A percentile compares a stretch with the other conserved stretches of the same genome.
phyloP scores from a whole-genome alignment of 148 eudicot genomes.

The Pharnaceum exiguum region DNA sequence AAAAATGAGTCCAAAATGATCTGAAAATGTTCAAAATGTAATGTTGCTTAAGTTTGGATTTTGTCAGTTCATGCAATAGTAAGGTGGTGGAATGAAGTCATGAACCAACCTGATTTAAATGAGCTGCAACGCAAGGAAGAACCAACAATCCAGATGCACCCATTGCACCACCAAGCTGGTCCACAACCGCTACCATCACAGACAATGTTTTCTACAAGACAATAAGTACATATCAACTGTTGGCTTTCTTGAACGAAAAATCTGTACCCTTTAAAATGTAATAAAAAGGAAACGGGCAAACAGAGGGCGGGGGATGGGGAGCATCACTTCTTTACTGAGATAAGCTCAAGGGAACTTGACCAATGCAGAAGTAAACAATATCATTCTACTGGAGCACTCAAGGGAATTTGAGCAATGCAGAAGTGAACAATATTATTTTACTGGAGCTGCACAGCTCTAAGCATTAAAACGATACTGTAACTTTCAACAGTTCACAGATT shows the following conservation, averaged over 20 bases:
- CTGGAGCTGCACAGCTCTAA: no score
- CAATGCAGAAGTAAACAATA: no score
- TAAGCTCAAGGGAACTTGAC: no score
- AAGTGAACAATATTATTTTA: no score
- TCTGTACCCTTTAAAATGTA: no score
- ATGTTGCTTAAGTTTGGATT: background rate
- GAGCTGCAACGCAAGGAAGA: conserved; percentile 95
- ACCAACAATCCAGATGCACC: conserved; percentile 88
- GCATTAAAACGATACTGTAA: no score
- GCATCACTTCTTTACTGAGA: no score
- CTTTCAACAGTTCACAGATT: no score
- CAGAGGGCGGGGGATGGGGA: no score
- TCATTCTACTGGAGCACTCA: no score
- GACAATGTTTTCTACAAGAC: conserved; percentile 80
- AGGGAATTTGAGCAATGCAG: no score
- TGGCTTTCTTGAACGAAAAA: background rate
- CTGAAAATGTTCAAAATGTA: conserved; percentile 44
- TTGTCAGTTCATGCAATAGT: background rate
- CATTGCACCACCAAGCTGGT: conserved; percentile 78
- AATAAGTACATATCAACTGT: background rate
- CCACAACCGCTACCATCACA: conserved; percentile 82
- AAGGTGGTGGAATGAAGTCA: background rate
- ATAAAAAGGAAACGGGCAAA: no score
- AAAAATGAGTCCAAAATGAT: conserved; percentile 76
- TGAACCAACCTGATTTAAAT: conserved; percentile 68